Conservation (phyloP, 768 basidiomycete species). For the Boletellus emodensis region DNA sequence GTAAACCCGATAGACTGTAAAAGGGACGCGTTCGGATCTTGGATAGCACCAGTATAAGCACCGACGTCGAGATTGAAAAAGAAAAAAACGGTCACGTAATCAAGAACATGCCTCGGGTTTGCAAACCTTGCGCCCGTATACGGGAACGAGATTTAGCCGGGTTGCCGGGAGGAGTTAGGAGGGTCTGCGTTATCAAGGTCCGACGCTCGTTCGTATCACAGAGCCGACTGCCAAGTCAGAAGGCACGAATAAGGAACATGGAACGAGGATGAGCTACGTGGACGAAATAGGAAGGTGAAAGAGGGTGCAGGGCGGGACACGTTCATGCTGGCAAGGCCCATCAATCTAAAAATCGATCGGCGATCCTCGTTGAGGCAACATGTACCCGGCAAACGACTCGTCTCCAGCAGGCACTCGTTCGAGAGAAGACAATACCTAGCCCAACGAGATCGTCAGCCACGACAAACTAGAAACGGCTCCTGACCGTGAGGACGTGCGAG, state of each 20-base stretch:
- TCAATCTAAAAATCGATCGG: constrained; percentile 4
- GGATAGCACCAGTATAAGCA: no score
- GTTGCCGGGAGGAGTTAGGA: constrained; percentile 1
- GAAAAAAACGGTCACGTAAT: background rate
- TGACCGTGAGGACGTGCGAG: background rate
- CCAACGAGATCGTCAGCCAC: background rate
- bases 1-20: no score
- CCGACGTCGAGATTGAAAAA: background rate
- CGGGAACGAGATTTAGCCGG: constrained; percentile 14
- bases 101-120: background rate
- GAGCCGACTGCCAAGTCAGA: constrained; percentile 3
- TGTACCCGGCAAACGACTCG: constrained; percentile 3
- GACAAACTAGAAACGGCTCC: background rate
- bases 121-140: background rate
- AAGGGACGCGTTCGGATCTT: no score
- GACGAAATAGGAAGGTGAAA: background rate
- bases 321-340: no score
- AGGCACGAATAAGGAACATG: constrained; percentile 1
- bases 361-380: constrained; percentile 16
- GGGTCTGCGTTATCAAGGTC: constrained; percentile 2
- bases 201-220: constrained; percentile 1
- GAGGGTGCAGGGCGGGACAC: background rate
- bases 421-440: background rate
- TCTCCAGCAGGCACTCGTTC: background rate
- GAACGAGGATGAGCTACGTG: constrained; percentile 1